Conservation (phyloP, 2,329 filamentous ascomycete genomes). For the Chalara sp. region DNA sequence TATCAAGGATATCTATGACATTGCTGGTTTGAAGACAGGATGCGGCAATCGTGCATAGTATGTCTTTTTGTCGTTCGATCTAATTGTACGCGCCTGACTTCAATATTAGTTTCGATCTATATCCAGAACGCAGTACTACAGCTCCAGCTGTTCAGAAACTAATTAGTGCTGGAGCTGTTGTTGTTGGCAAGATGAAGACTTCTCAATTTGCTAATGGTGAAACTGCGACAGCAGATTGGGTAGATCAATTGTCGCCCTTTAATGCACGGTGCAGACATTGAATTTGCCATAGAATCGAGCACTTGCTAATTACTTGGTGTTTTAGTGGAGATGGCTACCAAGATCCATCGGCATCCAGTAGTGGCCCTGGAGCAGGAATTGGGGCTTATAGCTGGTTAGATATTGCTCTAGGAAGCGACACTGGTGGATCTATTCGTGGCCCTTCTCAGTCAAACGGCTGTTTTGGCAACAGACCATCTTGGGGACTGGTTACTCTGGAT, state of each 20-base stretch:
- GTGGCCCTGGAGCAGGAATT: constrained; percentile 36
- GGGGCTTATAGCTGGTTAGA: constrained; percentile 42
- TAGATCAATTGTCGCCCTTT: constrained; percentile 33
- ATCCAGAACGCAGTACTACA: constrained; percentile 38
- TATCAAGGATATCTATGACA: constrained; percentile 56
- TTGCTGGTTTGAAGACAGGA: constrained; percentile 48
- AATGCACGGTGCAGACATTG: constrained; percentile 25
- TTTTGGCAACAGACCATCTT: constrained; percentile 43
- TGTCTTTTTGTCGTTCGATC: too few species aligned
- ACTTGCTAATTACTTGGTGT: too few species aligned
- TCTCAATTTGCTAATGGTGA: constrained; percentile 36
- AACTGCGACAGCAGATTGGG: constrained; percentile 43
- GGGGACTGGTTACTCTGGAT: constrained; percentile 38
- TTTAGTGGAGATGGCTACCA: constrained; percentile 38
- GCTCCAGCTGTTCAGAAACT: constrained; percentile 46
- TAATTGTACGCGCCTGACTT: too few species aligned
- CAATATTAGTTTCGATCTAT: constrained; percentile 35
- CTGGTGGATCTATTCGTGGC: constrained; percentile 41
- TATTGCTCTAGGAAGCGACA: constrained; percentile 41
- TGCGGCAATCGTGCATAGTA: constrained; percentile 50
- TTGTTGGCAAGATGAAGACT: constrained; percentile 47
- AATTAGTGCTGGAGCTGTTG: constrained; percentile 50
- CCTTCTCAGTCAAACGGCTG: constrained; percentile 41
- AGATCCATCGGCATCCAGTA: constrained; percentile 39
- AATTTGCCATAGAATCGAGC: too few species aligned